Evolutionary conservation across 345 rosid species (phyloP), one percentile per base, ranked within the genome.

Genomic region (Ceriops zippeliana): DNA sequence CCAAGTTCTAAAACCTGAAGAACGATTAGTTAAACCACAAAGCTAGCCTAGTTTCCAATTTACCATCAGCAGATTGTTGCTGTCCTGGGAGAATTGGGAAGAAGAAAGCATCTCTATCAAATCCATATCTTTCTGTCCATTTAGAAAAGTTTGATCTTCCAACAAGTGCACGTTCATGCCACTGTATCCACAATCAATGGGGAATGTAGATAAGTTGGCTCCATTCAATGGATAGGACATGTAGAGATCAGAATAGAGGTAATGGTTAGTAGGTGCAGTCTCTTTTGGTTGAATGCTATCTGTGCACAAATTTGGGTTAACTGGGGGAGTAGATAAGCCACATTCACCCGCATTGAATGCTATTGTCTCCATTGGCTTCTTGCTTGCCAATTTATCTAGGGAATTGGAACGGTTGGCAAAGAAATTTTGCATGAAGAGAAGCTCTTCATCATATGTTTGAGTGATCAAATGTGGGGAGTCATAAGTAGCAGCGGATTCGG

Each of bases 61-160:
- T 42, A 42, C 16, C 5, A 56, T 3, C 26, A 24, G 31, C 28
- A 21, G 30, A 32, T 64, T 66, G 66, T 71, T 68, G 64, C 76
- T 82, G 52, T 70, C 70, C 61, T 76, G 79, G 61, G 62, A 61
- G 76, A 81, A 83, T 27, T 62, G 74, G 73, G 84, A 80, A 74
- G 86, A 86, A 66, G 84, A 84, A 61, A 93, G 70, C 98, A 93
- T 91, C 88, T 93, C 98, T n/a, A 93, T 85, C 88, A 91, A 79
- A 79, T 93, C 99, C 96, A 91, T 91, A 73, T 93, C 97, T 69
- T 77, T 82, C 64, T 63, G 79, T 67, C 78, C 85, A 34, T 63
- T 64, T 1, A 79, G 64, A 35, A 63, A 57, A 31, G 65, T 79
- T 66, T 81, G 84, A 71, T 75, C 71, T 24, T 54, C 62, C 54